phyloP scores from a whole-genome alignment of 768 basidiomycete genomes.

The Kwoniella bestiolae region DNA sequence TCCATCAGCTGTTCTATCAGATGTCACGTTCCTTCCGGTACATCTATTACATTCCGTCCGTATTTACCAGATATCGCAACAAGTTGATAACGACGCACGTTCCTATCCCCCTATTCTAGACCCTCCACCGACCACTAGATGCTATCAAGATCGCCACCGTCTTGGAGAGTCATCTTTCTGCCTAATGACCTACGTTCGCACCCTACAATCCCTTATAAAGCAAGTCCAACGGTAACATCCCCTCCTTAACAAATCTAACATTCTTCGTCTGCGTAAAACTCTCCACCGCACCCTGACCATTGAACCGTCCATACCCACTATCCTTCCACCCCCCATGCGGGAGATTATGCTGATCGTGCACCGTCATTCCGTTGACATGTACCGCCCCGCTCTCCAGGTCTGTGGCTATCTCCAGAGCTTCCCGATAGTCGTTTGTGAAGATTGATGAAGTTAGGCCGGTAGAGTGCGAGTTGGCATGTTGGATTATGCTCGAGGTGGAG shows the following conservation, averaged over 20 bases:
- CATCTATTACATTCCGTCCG: no score
- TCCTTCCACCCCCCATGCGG: conserved; percentile 55
- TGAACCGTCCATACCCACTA: conserved; percentile 56
- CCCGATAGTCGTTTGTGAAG: conserved; percentile 63
- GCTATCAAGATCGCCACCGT: no score
- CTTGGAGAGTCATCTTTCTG: no score
- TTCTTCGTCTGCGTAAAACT: conserved; percentile 55
- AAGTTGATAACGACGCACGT: no score
- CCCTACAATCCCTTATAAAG: conserved; percentile 20
- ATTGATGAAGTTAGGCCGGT: conserved; percentile 64
- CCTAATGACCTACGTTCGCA: no score
- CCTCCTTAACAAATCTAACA: conserved; percentile 21
- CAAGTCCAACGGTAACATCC: conserved; percentile 22
- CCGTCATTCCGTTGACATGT: conserved; percentile 63
- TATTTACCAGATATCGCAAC: no score
- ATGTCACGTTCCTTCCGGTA: background rate
- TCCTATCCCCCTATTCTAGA: no score
- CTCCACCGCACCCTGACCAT: conserved; percentile 51
- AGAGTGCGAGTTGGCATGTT: conserved; percentile 64
- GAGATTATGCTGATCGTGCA: conserved; percentile 53
- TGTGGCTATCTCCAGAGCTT: conserved; percentile 61
- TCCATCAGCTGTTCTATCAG: no score
- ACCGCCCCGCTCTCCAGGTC: conserved; percentile 64
- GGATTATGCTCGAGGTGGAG: conserved; percentile 34
- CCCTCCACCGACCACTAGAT: no score